phyloP scores from a whole-genome alignment of 1,284 basidiomycete species.

The Heterobasidion parviporum region DNA sequence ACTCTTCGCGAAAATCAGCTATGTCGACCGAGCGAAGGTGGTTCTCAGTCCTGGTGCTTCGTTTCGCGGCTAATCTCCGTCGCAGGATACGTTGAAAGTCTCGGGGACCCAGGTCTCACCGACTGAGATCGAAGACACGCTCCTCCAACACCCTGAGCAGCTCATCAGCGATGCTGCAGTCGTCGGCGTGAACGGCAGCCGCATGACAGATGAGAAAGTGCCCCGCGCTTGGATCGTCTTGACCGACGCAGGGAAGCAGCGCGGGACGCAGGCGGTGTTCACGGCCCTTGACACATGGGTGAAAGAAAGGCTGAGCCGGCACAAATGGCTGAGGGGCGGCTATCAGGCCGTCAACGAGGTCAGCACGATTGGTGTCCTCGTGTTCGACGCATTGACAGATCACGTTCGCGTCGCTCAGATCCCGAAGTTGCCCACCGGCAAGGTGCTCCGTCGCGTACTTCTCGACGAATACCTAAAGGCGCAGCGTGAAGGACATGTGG shows the following conservation, averaged over 20 bases:
- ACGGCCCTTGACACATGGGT: conserved; percentile 50
- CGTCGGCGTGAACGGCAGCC: conserved; percentile 61
- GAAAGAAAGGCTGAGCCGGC: conserved; percentile 46
- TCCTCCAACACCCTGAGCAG: conserved; percentile 48
- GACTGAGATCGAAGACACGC: conserved; percentile 58
- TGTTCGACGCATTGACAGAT: neutral
- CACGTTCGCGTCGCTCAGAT: conserved; percentile 12
- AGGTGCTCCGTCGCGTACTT: conserved; percentile 18
- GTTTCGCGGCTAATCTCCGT: neutral
- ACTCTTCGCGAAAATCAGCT: conserved; percentile 26
- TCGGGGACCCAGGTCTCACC: conserved; percentile 72
- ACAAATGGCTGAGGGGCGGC: conserved; percentile 61
- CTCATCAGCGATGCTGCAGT: conserved; percentile 57
- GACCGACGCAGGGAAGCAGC: conserved; percentile 37
- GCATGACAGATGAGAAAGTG: conserved; percentile 57
- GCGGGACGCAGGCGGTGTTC: conserved; percentile 35
- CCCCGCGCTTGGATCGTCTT: conserved; percentile 72
- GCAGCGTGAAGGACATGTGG: too few species aligned
- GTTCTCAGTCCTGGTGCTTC: neutral
- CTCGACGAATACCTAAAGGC: conserved; percentile 14
- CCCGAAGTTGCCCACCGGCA: conserved; percentile 20
- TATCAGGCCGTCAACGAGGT: conserved; percentile 50
- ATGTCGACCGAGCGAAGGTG: conserved; percentile 54
- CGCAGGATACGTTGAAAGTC: conserved; percentile 63
- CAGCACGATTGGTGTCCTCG: neutral